Percentiles rank a stretch among this genome's conserved stretches.
phyloP scores from a whole-genome alignment of 306 rosid species.

The Vigna mungo region DNA sequence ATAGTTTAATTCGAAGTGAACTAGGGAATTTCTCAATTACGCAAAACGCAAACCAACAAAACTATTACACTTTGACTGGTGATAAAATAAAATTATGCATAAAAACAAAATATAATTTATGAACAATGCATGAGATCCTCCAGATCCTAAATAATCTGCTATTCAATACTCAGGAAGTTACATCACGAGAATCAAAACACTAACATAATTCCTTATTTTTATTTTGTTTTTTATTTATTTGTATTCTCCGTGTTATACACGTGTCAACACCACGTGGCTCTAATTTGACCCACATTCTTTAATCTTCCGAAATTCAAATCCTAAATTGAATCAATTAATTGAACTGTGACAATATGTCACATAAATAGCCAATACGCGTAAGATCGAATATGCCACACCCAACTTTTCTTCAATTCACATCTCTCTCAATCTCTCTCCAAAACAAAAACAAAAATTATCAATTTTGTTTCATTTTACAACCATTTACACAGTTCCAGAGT shows the following conservation, averaged over 20 bases:
- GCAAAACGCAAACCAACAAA: not conserved
- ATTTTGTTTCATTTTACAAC: not conserved
- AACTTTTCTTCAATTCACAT: not conserved
- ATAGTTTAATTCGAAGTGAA: not conserved
- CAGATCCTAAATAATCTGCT: not conserved
- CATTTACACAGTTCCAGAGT: not conserved
- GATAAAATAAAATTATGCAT: not conserved
- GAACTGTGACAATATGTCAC: not conserved
- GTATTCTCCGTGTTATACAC: not conserved
- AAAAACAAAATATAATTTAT: not conserved
- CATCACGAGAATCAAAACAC: not conserved
- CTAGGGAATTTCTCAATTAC: not conserved
- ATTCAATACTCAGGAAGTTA: not conserved
- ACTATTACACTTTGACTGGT: not conserved
- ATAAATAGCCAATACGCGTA: not conserved
- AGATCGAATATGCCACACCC: not conserved
- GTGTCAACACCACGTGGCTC: constrained; percentile 42
- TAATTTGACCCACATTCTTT: not conserved
- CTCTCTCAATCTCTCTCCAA: not conserved
- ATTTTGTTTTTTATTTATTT: too few species aligned
- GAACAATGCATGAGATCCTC: not conserved
- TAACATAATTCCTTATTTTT: not conserved
- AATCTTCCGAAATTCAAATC: not conserved
- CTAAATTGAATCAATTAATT: not conserved
- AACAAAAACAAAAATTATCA: not conserved